These are phyloP conservation scores for Boletellus ananiceps DNA, from an alignment of 768 basidiomycete genomes.

Conservation along the genomic window DNA sequence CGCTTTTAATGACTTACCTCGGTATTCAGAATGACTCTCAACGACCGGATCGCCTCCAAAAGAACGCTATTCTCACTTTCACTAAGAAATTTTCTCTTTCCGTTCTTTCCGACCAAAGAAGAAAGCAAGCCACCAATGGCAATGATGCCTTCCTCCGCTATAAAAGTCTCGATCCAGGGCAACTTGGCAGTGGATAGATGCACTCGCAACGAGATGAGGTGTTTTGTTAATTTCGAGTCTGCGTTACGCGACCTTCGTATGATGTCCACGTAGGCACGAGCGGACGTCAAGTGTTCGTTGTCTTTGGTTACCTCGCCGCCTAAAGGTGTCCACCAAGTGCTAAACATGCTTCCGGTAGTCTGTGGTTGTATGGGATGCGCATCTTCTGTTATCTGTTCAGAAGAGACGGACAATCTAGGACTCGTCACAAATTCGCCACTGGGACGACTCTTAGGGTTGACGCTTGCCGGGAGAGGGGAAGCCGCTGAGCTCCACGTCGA, in stretches of 20 bases:
- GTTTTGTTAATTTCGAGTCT: constrained; percentile 64
- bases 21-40: constrained; percentile 81
- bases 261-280: constrained; percentile 60
- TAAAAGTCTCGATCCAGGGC: constrained; percentile 74
- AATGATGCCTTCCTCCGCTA: constrained; percentile 59
- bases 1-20: constrained; percentile 46
- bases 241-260: constrained; percentile 50
- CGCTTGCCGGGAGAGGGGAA: constrained; percentile 31
- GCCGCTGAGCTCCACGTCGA: constrained; percentile 50
- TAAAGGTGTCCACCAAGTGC: constrained; percentile 70
- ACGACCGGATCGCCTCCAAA: constrained; percentile 71
- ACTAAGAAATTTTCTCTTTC: constrained; percentile 53
- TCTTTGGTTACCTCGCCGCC: constrained; percentile 42
- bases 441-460: constrained; percentile 30
- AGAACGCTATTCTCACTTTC: constrained; percentile 68
- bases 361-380: constrained; percentile 52
- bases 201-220: constrained; percentile 77
- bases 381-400: constrained; percentile 27
- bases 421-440: constrained; percentile 36
- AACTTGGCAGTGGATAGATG: constrained; percentile 81
- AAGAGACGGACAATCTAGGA: constrained; percentile 21
- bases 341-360: constrained; percentile 71
- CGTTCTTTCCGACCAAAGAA: constrained; percentile 59
- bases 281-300: constrained; percentile 43
- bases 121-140: constrained; percentile 55